Evolutionary conservation across 768 basidiomycete genomes (phyloP), one percentile per base, ranked within the genome.

Genomic region (Sporobolomyces phaffii): DNA sequence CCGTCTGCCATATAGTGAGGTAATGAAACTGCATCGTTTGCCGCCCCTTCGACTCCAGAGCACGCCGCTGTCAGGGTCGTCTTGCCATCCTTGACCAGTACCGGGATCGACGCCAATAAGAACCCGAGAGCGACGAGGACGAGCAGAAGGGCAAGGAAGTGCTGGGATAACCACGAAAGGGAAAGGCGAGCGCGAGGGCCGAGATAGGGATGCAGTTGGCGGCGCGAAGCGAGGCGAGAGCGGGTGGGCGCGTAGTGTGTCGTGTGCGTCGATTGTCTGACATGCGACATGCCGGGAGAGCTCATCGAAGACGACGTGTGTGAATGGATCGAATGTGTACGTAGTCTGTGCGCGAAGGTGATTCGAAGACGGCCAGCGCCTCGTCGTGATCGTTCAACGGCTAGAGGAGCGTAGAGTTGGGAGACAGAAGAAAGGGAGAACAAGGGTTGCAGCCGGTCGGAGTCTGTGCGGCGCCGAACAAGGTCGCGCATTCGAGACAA

Each of bases 131-230:
- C 47, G 51, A 68, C 48, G 57, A 64, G 60, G 52, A 72, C 40
- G 52, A 72, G 67, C 22, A 72, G 34, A 45, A 72, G 60, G 40
- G 71, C 54, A 61, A 72, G 66, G 28, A 72, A 64, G 18, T 52
- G 43, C 26, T 68, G 71, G 17, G 66, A 65, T 60, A 72, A 64
- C 71, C 71, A 72, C 5, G 64, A 62, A 33, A 68, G 67, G 24
- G 71, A 72, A 40, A 72, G 56, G 31, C 56, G 71, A 1, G 71
- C 71, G 8, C 64, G 63, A 0, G 67, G 34, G 5, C 67, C 67
- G 52, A 72, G 67, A 67, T 65, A 72, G 2, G 71, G 71, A 28
- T 62, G 34, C 5, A 62, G 56, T n/a, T 18, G 34, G 15, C 48
- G 53, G 0, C 26, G 48, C 4, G 22, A 28, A 34, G 33, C 3